These are phyloP conservation scores for Aureobasidium sp. DNA, from an alignment of 2,329 filamentous ascomycete genomes.

Conservation along the genomic window DNA sequence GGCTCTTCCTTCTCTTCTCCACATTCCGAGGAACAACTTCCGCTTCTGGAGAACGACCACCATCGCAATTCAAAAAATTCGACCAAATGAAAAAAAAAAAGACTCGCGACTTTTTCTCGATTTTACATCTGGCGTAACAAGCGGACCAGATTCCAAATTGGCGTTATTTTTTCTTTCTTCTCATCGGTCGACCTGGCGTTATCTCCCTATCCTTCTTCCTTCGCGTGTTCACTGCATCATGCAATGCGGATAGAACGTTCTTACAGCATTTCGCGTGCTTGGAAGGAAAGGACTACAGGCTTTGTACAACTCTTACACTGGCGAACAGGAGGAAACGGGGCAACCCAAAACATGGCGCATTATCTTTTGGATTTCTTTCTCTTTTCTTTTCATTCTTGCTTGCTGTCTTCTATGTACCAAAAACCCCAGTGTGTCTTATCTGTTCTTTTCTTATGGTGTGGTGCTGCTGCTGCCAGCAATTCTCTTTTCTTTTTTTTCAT, in stretches of 20 bases:
- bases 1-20: not conserved
- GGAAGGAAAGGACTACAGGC: not conserved
- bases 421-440: not conserved
- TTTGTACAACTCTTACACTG: slow-evolving; percentile 4
- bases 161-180: not conserved
- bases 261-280: slow-evolving; percentile 4
- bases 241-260: slow-evolving; percentile 7
- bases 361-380: not conserved
- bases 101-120: not conserved
- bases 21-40: slow-evolving; percentile 10
- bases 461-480: not conserved
- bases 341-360: not conserved
- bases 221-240: slow-evolving; percentile 3
- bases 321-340: slow-evolving; percentile 8
- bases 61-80: not conserved
- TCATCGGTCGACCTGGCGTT: slow-evolving; percentile 4
- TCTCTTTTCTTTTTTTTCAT: not conserved
- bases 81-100: not conserved
- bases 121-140: not conserved
- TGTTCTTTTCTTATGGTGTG: not conserved
- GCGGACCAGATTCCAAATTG: not conserved
- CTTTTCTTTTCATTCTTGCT: not conserved
- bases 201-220: slow-evolving; percentile 4
- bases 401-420: not conserved
- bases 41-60: not conserved